These are phyloP conservation scores for Zymoseptoria ardabiliae DNA, from an alignment of 2,329 filamentous ascomycete species.

Conservation along the genomic window DNA sequence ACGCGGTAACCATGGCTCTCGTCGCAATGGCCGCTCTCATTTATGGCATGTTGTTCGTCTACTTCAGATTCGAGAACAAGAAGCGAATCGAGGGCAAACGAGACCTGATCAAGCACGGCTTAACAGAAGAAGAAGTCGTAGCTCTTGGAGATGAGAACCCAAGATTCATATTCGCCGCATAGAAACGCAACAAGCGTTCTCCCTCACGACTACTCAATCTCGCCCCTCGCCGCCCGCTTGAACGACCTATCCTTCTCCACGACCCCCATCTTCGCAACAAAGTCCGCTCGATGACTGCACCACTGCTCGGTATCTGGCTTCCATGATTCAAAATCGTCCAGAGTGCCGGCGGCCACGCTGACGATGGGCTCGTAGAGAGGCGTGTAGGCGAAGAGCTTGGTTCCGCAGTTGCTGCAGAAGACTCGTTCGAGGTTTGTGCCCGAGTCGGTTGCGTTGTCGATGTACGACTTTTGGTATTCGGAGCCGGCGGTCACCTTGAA, in stretches of 20 bases:
- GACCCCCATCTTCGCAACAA: conserved; percentile 10
- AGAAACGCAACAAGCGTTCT: neutral
- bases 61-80: conserved; percentile 33
- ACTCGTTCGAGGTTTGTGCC: conserved; percentile 36
- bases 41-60: conserved; percentile 29
- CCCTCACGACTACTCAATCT: neutral
- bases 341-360: conserved; percentile 17
- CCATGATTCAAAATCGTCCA: conserved; percentile 21
- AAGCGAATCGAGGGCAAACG: conserved; percentile 34
- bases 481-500: conserved; percentile 38
- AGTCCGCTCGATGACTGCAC: conserved; percentile 15
- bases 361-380: conserved; percentile 17
- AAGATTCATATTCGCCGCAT: conserved; percentile 37
- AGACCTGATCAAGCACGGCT: conserved; percentile 33
- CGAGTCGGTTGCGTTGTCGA: conserved; percentile 36
- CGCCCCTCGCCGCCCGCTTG: conserved; percentile 5
- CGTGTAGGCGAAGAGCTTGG: conserved; percentile 17
- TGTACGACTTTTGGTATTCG: conserved; percentile 36
- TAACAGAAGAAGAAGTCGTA: conserved; percentile 37
- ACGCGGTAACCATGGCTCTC: conserved; percentile 46
- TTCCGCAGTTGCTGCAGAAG: conserved; percentile 39
- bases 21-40: conserved; percentile 36
- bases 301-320: conserved; percentile 21
- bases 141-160: conserved; percentile 42
- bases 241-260: conserved; percentile 11